Evolutionary conservation across 169 alveolate genomes (phyloP).

Genomic region (Toxoplasma gondii): DNA sequence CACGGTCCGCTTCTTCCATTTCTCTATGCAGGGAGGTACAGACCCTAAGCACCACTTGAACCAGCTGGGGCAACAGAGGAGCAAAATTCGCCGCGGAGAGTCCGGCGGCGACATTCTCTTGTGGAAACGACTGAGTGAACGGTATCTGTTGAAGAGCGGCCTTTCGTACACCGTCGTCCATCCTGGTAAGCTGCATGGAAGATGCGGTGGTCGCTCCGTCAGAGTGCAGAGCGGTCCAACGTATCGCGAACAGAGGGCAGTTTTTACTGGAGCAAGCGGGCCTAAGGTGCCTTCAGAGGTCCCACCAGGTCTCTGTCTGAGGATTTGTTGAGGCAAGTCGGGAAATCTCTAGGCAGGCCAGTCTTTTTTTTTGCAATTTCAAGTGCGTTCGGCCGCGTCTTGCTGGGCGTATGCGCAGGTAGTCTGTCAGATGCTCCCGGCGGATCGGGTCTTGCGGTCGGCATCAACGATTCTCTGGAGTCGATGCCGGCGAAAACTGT

Average conservation of each 20-base stretch:
- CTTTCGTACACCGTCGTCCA: slow-evolving; percentile 5
- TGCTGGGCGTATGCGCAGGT: too few relatives aligned
- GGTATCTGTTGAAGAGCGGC: neutral
- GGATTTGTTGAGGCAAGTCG: too few relatives aligned
- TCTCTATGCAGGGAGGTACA: neutral
- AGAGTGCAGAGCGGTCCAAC: too few relatives aligned
- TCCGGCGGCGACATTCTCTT: slow-evolving; percentile 24
- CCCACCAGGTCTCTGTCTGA: too few relatives aligned
- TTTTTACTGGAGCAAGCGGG: too few relatives aligned
- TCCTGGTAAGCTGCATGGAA: slow-evolving; percentile 1
- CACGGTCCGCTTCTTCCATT: neutral
- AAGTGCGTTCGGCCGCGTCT: too few relatives aligned
- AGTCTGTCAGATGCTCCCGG: neutral
- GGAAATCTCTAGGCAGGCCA: too few relatives aligned
- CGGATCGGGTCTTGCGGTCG: neutral
- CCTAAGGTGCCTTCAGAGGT: too few relatives aligned
- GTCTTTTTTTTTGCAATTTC: too few relatives aligned
- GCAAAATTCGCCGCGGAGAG: neutral
- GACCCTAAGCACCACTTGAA: neutral
- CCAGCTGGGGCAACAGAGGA: neutral
- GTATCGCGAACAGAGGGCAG: too few relatives aligned
- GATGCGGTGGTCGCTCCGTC: too few relatives aligned
- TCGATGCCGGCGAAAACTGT: neutral
- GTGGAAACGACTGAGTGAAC: slow-evolving; percentile 13
- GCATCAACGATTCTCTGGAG: neutral